Percentiles rank a stretch among this genome's conserved stretches.
Evolutionary conservation across 2,329 filamentous ascomycete genomes (phyloP).

Genomic region (Diplodia seriata): DNA sequence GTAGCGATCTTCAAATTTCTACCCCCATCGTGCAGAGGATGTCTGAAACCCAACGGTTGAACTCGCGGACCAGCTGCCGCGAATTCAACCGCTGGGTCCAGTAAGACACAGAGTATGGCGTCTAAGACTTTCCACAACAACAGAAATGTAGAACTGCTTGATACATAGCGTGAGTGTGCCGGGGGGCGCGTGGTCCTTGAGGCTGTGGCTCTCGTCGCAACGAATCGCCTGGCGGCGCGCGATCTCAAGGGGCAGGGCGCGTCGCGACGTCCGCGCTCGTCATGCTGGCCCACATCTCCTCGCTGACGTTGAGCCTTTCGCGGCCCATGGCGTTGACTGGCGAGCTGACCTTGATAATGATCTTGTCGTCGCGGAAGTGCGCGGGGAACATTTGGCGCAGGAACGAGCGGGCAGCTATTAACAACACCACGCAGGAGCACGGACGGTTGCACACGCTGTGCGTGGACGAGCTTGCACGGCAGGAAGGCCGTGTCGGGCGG

Average conservation of each 20-base stretch:
- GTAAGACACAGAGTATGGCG: no score
- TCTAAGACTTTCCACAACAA: no score
- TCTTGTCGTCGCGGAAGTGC: background rate
- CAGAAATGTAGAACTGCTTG: no score
- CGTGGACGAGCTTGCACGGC: background rate
- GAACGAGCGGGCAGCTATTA: no score
- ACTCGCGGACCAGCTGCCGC: no score
- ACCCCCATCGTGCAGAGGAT: no score
- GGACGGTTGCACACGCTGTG: no score
- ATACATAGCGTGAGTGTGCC: background rate
- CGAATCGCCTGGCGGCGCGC: background rate
- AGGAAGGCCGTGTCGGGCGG: background rate
- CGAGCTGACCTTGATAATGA: background rate
- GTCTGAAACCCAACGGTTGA: no score
- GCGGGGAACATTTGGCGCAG: background rate
- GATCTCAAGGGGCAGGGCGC: background rate
- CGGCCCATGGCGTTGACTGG: background rate
- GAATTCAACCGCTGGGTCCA: no score
- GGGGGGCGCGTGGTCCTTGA: background rate
- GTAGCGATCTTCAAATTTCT: no score
- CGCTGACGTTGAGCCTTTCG: constrained; percentile 5
- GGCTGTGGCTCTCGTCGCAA: constrained; percentile 17
- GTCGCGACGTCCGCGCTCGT: no score
- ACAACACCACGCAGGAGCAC: no score
- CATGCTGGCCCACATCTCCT: background rate